Conservation (phyloP, 768 basidiomycete genomes). For the Suillus plorans region DNA sequence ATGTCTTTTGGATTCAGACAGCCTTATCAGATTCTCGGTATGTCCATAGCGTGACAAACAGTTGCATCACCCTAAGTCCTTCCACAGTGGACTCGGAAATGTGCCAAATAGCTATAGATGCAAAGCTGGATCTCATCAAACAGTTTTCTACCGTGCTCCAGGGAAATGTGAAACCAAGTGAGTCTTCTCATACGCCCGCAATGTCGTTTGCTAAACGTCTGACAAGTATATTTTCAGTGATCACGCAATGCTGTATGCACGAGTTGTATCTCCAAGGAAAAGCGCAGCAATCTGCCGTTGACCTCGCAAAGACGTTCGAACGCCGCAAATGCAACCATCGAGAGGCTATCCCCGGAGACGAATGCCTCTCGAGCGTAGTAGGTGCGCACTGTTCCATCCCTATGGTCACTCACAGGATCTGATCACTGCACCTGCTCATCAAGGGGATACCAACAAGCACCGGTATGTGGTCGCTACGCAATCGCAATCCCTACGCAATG, state of each 20-base stretch:
- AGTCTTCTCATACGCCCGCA: constrained; percentile 30
- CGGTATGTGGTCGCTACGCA: constrained; percentile 90
- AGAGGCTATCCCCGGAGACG: constrained; percentile 80
- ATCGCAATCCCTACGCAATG: constrained; percentile 65
- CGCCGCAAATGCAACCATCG: constrained; percentile 93
- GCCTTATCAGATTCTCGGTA: constrained; percentile 92
- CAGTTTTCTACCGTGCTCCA: constrained; percentile 78
- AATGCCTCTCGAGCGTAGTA: constrained; percentile 79
- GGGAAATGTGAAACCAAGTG: constrained; percentile 89
- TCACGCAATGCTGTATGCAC: constrained; percentile 96
- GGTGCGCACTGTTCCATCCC: constrained; percentile 43
- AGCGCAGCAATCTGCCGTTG: constrained; percentile 69
- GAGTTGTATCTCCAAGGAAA: constrained; percentile 87
- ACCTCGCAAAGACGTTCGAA: constrained; percentile 92
- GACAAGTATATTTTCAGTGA: constrained; percentile 74
- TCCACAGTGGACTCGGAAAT: constrained; percentile 75
- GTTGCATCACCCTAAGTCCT: constrained; percentile 28
- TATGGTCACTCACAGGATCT: constrained; percentile 5
- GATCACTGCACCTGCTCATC: not conserved
- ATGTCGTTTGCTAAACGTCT: constrained; percentile 18
- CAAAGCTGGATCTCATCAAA: constrained; percentile 74
- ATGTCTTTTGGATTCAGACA: constrained; percentile 88
- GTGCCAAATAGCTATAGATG: constrained; percentile 64
- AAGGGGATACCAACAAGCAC: constrained; percentile 85
- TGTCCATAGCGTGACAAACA: constrained; percentile 18